Conservation (phyloP, 345 rosid species). For the Melaleuca alternifolia region DNA sequence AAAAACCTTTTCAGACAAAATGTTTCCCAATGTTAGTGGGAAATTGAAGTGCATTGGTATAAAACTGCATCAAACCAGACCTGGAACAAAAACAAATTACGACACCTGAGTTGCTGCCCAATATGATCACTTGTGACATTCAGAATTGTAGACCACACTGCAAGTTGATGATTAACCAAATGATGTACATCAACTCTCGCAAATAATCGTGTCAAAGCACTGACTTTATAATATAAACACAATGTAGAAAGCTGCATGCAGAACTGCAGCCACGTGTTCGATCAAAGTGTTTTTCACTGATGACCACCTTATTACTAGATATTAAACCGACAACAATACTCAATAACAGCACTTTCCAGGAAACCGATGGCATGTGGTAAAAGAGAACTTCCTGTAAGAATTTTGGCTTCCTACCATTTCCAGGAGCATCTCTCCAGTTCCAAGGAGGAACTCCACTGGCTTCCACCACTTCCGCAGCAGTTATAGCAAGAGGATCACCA, state of each 20-base stretch:
- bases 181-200: not conserved
- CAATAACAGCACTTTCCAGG: not conserved
- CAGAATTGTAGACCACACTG: not conserved
- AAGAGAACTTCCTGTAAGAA: not conserved
- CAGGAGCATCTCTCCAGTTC: conserved; percentile 96
- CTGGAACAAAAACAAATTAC: not conserved
- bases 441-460: conserved; percentile 92
- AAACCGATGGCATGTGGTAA: not conserved
- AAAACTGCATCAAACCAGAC: not conserved
- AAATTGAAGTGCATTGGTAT: not conserved
- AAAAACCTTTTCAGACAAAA: not conserved
- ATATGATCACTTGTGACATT: not conserved
- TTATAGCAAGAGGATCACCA: conserved; percentile 88
- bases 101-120: not conserved
- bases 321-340: not conserved
- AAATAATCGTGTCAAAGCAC: not conserved
- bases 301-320: not conserved
- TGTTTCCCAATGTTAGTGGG: not conserved
- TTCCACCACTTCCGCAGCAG: conserved; percentile 74
- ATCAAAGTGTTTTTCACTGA: not conserved
- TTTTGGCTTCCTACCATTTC: conserved; percentile 40
- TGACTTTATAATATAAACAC: not conserved
- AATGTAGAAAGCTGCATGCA: not conserved
- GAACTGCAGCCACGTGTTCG: not conserved
- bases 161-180: not conserved